Evolutionary conservation across 2,329 filamentous ascomycete genomes (phyloP).

Genomic region (Gnomoniopsis smithogilvyi): DNA sequence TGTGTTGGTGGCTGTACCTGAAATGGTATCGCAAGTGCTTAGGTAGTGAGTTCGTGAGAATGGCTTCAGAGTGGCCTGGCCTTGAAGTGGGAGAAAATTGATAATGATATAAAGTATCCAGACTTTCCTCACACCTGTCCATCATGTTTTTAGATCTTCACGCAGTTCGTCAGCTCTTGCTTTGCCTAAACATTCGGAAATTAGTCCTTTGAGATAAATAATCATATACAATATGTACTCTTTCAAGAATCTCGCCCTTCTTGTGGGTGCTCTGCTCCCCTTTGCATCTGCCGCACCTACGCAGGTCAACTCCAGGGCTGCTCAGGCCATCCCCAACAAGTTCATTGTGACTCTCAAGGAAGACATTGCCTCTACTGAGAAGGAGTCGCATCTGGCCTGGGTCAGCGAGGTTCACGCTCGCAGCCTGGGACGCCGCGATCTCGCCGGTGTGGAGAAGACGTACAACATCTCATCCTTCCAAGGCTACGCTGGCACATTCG

Average conservation of each 20-base stretch:
- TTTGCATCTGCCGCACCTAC: not conserved
- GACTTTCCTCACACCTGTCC: not conserved
- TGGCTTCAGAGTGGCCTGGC: not conserved
- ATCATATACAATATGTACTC: not conserved
- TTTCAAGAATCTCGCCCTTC: not conserved
- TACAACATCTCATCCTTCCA: slow-evolving; percentile 14
- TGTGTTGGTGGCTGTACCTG: not conserved
- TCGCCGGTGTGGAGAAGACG: slow-evolving; percentile 7
- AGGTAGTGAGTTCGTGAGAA: not conserved
- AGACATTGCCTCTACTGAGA: not conserved
- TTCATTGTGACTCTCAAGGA: not conserved
- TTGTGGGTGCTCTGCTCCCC: not conserved
- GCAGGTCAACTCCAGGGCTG: not conserved
- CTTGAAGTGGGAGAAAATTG: not conserved
- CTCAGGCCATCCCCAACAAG: not conserved
- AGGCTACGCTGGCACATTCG: slow-evolving; percentile 5
- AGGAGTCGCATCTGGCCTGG: not conserved
- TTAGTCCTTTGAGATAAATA: not conserved
- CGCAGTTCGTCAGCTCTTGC: not conserved
- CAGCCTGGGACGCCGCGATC: not conserved
- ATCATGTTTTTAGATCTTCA: not conserved
- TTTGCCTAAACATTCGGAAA: not conserved
- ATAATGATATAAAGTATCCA: not conserved
- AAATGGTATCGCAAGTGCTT: not conserved
- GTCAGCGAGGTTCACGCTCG: not conserved